Evolutionary conservation across 2,329 filamentous ascomycete genomes (phyloP), one percentile per base, ranked within the genome.

Genomic region (Zalaria sp.): DNA sequence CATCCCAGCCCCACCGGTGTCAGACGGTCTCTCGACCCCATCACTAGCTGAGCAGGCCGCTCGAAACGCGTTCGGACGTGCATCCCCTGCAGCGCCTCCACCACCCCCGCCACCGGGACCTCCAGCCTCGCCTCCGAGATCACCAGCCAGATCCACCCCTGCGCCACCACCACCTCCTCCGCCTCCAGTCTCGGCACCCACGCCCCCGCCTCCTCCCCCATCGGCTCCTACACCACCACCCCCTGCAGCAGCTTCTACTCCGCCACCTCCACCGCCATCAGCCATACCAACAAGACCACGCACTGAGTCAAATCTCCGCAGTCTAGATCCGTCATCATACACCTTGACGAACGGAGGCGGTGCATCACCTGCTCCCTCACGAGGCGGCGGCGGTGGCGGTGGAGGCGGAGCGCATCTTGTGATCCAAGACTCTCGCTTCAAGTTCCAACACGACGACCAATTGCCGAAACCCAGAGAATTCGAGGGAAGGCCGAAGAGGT

Each of bases 391-490:
- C 26, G 32, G 36, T 25, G 37, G 35, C 5, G 41, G 40, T 4
- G 26, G 38, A 11, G 37, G 41, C 10, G 39, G 31, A 5, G 41
- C 41, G 5, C 39, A 38, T 25, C 28, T 79, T 43, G 62, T 74
- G 7, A 77, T 94, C 39, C 75, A 86, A 47, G 91, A 96, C 59
- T 61, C 71, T 41, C 72, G 89, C 50, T 98, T 87, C 79, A 82
- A 80, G 49, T 98, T 95, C 57, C 82, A 89, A 52, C 75, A 81
- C 37, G 89, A 95, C 53, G 74, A 71, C 31, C 71, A 83, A 51
- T 71, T 96, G 37, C 89, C 91, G 0, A 89, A 87, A 52, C 89
- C 89, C 25, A 73, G 89, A 53, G 78, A 83, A 2, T 95, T 93
- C 56, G 64, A 70, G 1, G 82, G 81, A n/a, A 77, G 75, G 3